Evolutionary conservation across 1,139 yeast genomes (phyloP).

Genomic region (Arxiozyma heterogenica): DNA sequence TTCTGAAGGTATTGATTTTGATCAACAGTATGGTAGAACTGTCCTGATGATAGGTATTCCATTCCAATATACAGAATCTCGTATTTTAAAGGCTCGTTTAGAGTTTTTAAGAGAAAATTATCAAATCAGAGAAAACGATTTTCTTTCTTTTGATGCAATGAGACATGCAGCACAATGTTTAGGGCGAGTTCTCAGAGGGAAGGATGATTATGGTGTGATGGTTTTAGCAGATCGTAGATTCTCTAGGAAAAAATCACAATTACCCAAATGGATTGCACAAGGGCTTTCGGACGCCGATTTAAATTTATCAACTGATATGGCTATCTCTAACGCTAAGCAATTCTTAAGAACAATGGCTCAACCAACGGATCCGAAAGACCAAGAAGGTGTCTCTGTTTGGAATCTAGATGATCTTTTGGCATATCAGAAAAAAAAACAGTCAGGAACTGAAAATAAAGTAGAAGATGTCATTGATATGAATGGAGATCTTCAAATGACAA

Average conservation of each 20-base stretch:
- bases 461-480: slow-evolving; percentile 15
- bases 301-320: slow-evolving; percentile 94
- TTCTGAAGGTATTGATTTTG: slow-evolving; percentile 98
- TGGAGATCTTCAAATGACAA: slow-evolving; percentile 11
- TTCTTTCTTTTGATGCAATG: slow-evolving; percentile 96
- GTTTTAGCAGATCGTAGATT: slow-evolving; percentile 92
- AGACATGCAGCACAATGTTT: slow-evolving; percentile 98
- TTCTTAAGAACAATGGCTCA: slow-evolving; percentile 90
- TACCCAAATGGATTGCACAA: slow-evolving; percentile 96
- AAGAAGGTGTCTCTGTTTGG: slow-evolving; percentile 95
- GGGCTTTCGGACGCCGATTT: slow-evolving; percentile 86
- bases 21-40: slow-evolving; percentile 95
- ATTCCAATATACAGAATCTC: slow-evolving; percentile 94
- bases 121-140: slow-evolving; percentile 88
- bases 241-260: slow-evolving; percentile 71
- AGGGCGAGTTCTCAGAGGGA: slow-evolving; percentile 94
- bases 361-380: slow-evolving; percentile 83
- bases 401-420: slow-evolving; percentile 56
- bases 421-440: slow-evolving; percentile 47
- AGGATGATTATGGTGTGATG: slow-evolving; percentile 98
- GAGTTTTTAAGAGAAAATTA: slow-evolving; percentile 90
- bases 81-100: slow-evolving; percentile 86
- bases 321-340: slow-evolving; percentile 86
- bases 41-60: slow-evolving; percentile 99
- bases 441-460: slow-evolving; percentile 11